Evolutionary conservation across 139 green algal species (phyloP).

Genomic region (Dunaliella sp.): DNA sequence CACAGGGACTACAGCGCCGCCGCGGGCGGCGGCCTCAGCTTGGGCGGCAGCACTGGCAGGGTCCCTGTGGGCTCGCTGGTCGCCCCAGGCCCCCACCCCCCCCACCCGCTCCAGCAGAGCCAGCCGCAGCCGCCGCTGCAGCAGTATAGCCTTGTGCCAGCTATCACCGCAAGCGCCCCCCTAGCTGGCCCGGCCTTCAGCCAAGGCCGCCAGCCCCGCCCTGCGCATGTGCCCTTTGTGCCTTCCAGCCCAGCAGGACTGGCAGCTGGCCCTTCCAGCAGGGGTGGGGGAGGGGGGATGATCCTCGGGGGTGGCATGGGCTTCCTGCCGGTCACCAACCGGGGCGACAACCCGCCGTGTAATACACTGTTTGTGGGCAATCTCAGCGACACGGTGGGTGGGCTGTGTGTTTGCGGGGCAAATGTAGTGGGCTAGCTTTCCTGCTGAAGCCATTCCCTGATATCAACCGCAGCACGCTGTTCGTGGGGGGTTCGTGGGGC

Average conservation of each 20-base stretch:
- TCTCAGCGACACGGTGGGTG: slow-evolving; percentile 48
- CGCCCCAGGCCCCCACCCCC: no score
- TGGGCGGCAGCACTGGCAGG: no score
- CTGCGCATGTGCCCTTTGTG: not conserved
- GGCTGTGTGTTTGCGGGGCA: slow-evolving; percentile 5
- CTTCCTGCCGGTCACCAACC: slow-evolving; percentile 73
- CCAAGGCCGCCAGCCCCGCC: not conserved
- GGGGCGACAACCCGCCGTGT: slow-evolving; percentile 87
- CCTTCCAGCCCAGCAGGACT: not conserved
- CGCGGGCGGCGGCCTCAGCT: no score
- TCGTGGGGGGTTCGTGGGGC: no score
- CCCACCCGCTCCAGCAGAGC: not conserved
- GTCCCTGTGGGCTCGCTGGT: no score
- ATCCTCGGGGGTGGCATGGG: slow-evolving; percentile 2
- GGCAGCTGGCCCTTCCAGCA: no score
- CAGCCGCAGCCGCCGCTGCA: not conserved
- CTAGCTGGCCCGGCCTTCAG: no score
- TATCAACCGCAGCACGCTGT: no score
- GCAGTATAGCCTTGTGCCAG: not conserved
- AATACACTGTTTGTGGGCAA: slow-evolving; percentile 95
- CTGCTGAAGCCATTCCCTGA: no score
- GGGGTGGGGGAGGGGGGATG: not conserved
- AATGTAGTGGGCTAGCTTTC: no score
- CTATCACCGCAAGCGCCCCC: no score
- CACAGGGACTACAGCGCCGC: no score